Conservation (phyloP, 2,329 filamentous ascomycete genomes). For the Xylaria digitata region DNA sequence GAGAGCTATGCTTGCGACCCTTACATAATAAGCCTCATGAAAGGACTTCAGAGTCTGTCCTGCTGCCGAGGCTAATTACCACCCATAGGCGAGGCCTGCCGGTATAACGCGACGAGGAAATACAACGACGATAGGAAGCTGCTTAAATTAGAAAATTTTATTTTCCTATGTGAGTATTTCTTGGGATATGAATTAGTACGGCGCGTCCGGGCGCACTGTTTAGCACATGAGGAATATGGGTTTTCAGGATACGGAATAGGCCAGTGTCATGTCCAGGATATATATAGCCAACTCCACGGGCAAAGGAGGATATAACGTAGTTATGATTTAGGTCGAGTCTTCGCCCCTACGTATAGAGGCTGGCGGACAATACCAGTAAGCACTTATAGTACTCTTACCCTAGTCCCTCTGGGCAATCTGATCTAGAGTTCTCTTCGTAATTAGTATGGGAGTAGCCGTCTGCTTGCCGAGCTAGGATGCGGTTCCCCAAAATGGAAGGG, state of each 20-base stretch:
- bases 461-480: background rate
- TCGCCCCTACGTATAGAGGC: background rate
- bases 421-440: background rate
- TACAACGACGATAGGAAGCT: background rate
- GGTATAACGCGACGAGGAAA: background rate
- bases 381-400: background rate
- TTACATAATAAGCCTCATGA: constrained; percentile 62
- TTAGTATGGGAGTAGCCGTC: background rate
- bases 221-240: background rate
- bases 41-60: background rate
- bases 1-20: constrained; percentile 76
- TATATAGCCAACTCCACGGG: constrained; percentile 3
- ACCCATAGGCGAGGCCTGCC: background rate
- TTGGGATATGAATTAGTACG: background rate
- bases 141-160: background rate
- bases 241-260: background rate
- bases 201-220: background rate
- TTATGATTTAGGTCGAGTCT: constrained; percentile 21
- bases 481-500: background rate
- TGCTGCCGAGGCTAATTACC: background rate
- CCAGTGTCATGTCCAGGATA: background rate
- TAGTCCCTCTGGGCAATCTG: background rate
- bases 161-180: constrained; percentile 12
- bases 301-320: constrained; percentile 10
- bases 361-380: background rate